Conservation (phyloP, 179 eudicot genomes). For the Heliamphora pulchella region DNA sequence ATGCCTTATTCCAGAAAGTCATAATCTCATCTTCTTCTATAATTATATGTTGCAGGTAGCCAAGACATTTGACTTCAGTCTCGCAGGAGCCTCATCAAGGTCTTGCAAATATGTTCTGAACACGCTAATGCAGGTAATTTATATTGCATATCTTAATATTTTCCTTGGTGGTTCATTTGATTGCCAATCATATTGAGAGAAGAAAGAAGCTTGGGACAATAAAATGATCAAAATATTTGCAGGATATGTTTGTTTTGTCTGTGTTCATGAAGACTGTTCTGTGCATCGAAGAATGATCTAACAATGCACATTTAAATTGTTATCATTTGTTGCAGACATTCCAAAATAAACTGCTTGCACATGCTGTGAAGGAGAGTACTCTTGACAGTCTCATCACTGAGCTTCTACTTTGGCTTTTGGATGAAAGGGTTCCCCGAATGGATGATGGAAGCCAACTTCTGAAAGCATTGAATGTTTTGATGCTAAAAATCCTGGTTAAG, state of each 20-base stretch:
- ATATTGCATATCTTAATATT: not conserved
- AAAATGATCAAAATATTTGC: not conserved
- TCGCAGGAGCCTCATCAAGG: conserved; percentile 90
- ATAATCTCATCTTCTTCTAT: not conserved
- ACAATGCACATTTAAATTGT: not conserved
- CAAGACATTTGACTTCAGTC: conserved; percentile 83
- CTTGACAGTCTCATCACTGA: conserved; percentile 78
- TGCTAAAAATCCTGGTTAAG: conserved; percentile 84
- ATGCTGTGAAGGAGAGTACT: conserved; percentile 81
- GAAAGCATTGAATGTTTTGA: conserved; percentile 87
- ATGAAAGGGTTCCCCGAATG: conserved; percentile 93
- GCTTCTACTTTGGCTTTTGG: conserved; percentile 97
- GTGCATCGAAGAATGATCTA: not conserved
- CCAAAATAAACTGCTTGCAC: conserved; percentile 77
- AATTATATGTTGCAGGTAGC: conserved; percentile 53
- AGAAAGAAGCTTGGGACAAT: not conserved
- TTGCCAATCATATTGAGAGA: not conserved
- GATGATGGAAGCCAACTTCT: conserved; percentile 94
- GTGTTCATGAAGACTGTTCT: not conserved
- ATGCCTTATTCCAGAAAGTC: not conserved
- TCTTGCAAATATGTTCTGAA: conserved; percentile 95
- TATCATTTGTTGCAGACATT: conserved; percentile 52
- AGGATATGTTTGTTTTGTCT: not conserved
- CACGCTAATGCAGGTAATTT: conserved; percentile 85
- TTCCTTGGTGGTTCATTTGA: conserved; percentile 1